Base-by-base conservation (phyloP, 73 alveolate genomes). In the Effrenium voratum region DNA sequence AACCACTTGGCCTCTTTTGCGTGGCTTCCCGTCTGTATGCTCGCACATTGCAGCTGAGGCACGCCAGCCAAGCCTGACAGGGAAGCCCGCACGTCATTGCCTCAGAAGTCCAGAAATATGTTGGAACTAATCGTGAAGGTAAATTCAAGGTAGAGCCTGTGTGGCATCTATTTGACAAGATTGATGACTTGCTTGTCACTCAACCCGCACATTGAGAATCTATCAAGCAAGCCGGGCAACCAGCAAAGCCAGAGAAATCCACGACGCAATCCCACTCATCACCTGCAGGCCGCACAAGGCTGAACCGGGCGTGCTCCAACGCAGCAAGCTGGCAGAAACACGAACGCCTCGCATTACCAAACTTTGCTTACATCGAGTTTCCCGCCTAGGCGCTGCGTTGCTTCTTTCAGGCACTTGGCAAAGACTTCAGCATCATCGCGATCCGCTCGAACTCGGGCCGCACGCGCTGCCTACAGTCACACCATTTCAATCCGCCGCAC, bases 201-300 rank as follows among this genome's bases (percentile, higher is more conserved):
- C n/a, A n/a, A n/a, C n/a, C n/a, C n/a, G n/a, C n/a, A n/a, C n/a
- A n/a, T n/a, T n/a, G n/a, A n/a, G n/a, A n/a, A n/a, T n/a, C n/a
- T n/a, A n/a, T n/a, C n/a, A n/a, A n/a, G n/a, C 34, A 28, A 40
- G 40, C 50, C 95, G 19, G 63, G 95, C 41, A 45, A 63, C 95
- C 95, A 12, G 85, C 41, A 13, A 90, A 90, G 47, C 87, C 96
- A 6, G 96, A 90, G 86, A 90, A 90, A 40, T 90, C 96, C 87
- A 90, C 96, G 36, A 90, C 96, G 87, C 87, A 90, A 38, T 90
- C 96, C 96, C 96, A 90, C 30, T 90, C 96, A 45, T 52, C 34
- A 16, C 95, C 95, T 87, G 59, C 26, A 5, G 22, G 73, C 73
- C 10, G 73, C 73, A 59, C 73, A 59, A 24, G 4, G 1, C 72